A percentile compares a stretch with the other conserved stretches of the same genome.
Conservation (phyloP, 176 grass and related monocot species). For the Carex kokanica region DNA sequence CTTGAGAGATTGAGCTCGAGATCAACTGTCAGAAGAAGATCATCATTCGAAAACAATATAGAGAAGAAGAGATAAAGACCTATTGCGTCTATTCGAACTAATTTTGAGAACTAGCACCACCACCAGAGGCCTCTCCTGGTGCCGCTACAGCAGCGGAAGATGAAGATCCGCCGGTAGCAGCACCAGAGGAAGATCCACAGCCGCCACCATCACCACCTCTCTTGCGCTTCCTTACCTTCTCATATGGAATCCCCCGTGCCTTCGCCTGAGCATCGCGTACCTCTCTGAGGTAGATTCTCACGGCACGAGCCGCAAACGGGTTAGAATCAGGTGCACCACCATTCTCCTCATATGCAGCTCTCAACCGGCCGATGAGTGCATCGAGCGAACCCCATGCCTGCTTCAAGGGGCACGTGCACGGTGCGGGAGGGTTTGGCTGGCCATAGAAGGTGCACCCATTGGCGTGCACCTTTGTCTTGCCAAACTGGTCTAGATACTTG, state of each 20-base stretch:
- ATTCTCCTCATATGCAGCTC: constrained; percentile 94
- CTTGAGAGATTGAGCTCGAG: not conserved
- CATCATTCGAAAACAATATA: constrained; percentile 21
- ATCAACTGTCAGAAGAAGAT: constrained; percentile 21
- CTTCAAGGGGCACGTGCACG: constrained; percentile 74
- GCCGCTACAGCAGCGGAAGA: constrained; percentile 6
- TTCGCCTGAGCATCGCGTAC: constrained; percentile 91
- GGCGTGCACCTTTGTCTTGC: constrained; percentile 96
- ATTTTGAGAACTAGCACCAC: constrained; percentile 21
- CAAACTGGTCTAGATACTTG: constrained; percentile 90
- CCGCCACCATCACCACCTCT: constrained; percentile 19
- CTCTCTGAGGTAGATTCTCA: constrained; percentile 97
- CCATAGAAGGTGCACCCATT: constrained; percentile 69
- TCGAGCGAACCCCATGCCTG: constrained; percentile 98
- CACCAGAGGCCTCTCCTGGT: constrained; percentile 23
- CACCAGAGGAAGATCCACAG: constrained; percentile 31
- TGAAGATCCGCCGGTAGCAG: constrained; percentile 6
- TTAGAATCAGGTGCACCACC: constrained; percentile 84
- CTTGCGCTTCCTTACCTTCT: constrained; percentile 94
- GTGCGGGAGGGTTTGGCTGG: constrained; percentile 65
- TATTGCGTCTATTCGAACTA: constrained; percentile 1
- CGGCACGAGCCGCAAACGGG: constrained; percentile 81
- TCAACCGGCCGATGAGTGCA: constrained; percentile 90
- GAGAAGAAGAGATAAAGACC: constrained; percentile 17
- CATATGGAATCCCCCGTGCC: constrained; percentile 92